These are phyloP conservation scores for Cutaneotrichosporon cyanovorans DNA, from an alignment of 1,284 basidiomycete genomes.

Conservation along the genomic window DNA sequence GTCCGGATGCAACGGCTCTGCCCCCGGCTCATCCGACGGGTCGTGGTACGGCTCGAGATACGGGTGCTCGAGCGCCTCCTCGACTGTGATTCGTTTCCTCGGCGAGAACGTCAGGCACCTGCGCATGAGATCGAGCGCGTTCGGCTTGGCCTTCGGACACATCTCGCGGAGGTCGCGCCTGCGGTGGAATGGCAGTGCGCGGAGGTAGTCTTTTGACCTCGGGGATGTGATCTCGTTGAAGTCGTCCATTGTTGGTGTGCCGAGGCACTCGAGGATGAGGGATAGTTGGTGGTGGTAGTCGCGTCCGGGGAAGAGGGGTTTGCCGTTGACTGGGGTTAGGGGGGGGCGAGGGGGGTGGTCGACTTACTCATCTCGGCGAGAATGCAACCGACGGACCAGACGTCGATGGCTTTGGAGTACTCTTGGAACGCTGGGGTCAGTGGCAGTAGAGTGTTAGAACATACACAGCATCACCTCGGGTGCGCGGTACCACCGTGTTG, in stretches of 20 bases:
- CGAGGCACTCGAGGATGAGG: conserved; percentile 55
- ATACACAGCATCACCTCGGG: conserved; percentile 84
- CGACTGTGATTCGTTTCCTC: conserved; percentile 77
- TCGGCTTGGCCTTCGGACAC: conserved; percentile 73
- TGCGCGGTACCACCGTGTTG: conserved; percentile 88
- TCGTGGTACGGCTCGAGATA: conserved; percentile 92
- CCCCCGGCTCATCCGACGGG: conserved; percentile 74
- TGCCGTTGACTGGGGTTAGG: conserved; percentile 56
- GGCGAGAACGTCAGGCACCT: conserved; percentile 86
- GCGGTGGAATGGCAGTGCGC: conserved; percentile 84
- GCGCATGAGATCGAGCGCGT: conserved; percentile 84
- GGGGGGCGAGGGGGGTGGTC: background rate
- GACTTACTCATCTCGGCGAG: conserved; percentile 72
- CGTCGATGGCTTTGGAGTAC: conserved; percentile 85
- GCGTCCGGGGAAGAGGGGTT: conserved; percentile 80
- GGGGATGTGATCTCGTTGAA: conserved; percentile 64
- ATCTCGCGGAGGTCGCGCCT: conserved; percentile 66
- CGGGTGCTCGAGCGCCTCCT: conserved; percentile 83
- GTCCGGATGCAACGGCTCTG: conserved; percentile 67
- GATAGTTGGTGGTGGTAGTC: conserved; percentile 49
- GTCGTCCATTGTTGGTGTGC: conserved; percentile 55
- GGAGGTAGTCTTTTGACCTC: conserved; percentile 56
- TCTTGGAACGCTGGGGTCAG: conserved; percentile 63
- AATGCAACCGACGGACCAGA: conserved; percentile 90
- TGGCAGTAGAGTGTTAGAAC: conserved; percentile 8